phyloP scores from a whole-genome alignment of 2,329 filamentous ascomycete genomes.

The Calonectria pauciramosa region DNA sequence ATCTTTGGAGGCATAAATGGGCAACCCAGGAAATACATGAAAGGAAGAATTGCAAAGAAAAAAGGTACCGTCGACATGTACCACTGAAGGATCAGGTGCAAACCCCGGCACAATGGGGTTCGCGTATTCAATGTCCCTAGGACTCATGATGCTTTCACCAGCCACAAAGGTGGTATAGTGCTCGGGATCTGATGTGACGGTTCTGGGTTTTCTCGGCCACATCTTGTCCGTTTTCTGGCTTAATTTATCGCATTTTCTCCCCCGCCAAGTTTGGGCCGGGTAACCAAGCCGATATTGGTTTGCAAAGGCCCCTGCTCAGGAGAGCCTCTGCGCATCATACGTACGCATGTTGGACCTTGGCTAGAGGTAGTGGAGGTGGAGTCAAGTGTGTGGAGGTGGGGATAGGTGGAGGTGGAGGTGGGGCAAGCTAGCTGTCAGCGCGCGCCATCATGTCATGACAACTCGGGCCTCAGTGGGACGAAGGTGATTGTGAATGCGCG shows the following conservation, averaged over 20 bases:
- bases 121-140: not conserved
- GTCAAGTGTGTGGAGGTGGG: not conserved
- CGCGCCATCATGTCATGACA: constrained; percentile 3
- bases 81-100: constrained; percentile 60
- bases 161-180: not conserved
- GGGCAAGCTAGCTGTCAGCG: not conserved
- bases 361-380: not conserved
- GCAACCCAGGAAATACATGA: constrained; percentile 64
- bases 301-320: not conserved
- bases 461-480: not conserved
- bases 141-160: not conserved
- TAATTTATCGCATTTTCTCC: not conserved
- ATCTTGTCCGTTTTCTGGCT: not conserved
- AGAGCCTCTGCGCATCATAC: not conserved
- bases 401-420: not conserved
- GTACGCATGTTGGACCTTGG: not conserved
- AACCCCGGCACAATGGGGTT: constrained; percentile 64
- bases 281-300: not conserved
- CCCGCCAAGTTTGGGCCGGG: not conserved
- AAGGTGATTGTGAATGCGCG: not conserved
- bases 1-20: constrained; percentile 64
- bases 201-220: not conserved
- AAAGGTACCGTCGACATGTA: constrained; percentile 57
- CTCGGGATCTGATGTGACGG: not conserved
- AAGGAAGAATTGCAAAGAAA: constrained; percentile 66